Base-by-base conservation (phyloP, 306 rosid species). In the Oemleria cerasiformis region DNA sequence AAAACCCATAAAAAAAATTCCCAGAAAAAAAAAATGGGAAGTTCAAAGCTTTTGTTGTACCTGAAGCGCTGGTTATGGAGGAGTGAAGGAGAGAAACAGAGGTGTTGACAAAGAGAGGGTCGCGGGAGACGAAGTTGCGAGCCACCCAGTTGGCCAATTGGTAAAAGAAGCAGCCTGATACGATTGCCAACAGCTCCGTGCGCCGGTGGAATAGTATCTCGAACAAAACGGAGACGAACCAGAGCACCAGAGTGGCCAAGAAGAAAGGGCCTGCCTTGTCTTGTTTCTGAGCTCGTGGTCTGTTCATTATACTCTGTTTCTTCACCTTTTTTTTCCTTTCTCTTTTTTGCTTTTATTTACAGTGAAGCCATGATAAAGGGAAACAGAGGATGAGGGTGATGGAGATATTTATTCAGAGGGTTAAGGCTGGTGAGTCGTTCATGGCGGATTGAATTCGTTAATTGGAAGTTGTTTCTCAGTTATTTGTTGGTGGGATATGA, bases 21-120 rank as follows among this genome's bases (percentile, higher is more conserved):
- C 6, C 0, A 6, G 59, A 64, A 20, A 55, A 23, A n/a, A 43
- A 7, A 21, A 30, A 15, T 43, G n/a, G 5, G 2, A 11, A 70
- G 5, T 2, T 30, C 2, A 30, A 30, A 30, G 36, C 36, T 30
- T 30, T 1, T 30, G 36, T 30, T 30, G 36, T 60, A 90, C 97
- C 98, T 84, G 97, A 91, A 73, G 86, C 57, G 20, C 96, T 88
- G 65, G 94, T 91, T 67, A 89, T 20, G 57, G 70, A 10, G 76
- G 96, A 88, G 74, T 93, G 98, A 21, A 93, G 84, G 69, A 93
- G 98, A 34, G 98, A 93, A 41, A 93, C 98, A 8, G 89, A 68
- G 79, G 97, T 94, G 77, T 90, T 93, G 64, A 90, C 92, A 47
- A 91, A 85, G 73, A 90, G 89, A 63, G 89, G 85, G 59, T 93